Percentiles rank a stretch among this genome's conserved stretches.
These are phyloP conservation scores for Closterium sp. DNA, from an alignment of 139 green algal genomes.

Conservation along the genomic window DNA sequence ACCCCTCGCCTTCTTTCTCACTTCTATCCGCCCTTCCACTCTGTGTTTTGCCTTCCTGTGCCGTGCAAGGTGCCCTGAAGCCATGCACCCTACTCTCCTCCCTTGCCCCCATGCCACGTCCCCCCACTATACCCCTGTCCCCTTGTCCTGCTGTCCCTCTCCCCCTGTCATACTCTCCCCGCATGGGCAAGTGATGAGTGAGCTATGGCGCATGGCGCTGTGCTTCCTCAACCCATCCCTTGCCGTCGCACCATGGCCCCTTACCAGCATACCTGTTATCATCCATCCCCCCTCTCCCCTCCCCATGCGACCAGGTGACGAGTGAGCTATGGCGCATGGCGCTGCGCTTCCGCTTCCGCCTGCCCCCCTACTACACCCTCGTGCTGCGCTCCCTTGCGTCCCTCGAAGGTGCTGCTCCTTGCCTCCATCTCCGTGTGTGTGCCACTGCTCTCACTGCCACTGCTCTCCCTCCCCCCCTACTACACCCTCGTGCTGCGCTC, in stretches of 20 bases:
- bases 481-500: constrained; percentile 62
- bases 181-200: constrained; percentile 9
- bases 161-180: neutral
- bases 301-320: too few species aligned
- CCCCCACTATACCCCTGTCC: too few species aligned
- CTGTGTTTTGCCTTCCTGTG: neutral
- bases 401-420: constrained; percentile 59
- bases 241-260: too few species aligned
- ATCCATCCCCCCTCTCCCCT: too few species aligned
- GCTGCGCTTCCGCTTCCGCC: constrained; percentile 59
- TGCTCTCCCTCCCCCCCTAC: constrained; percentile 63
- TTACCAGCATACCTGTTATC: too few species aligned
- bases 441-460: neutral
- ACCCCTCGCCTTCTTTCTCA: neutral
- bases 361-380: constrained; percentile 67
- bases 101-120: too few species aligned
- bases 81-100: too few species aligned
- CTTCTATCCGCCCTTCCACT: neutral
- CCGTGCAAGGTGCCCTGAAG: neutral
- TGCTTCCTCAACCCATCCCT: too few species aligned
- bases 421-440: neutral
- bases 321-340: constrained; percentile 45
- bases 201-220: constrained; percentile 51
- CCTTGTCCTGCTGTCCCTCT: neutral
- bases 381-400: constrained; percentile 61